Evolutionary conservation across 1,284 basidiomycete species (phyloP).

Genomic region (Sporisorium scitamineum): DNA sequence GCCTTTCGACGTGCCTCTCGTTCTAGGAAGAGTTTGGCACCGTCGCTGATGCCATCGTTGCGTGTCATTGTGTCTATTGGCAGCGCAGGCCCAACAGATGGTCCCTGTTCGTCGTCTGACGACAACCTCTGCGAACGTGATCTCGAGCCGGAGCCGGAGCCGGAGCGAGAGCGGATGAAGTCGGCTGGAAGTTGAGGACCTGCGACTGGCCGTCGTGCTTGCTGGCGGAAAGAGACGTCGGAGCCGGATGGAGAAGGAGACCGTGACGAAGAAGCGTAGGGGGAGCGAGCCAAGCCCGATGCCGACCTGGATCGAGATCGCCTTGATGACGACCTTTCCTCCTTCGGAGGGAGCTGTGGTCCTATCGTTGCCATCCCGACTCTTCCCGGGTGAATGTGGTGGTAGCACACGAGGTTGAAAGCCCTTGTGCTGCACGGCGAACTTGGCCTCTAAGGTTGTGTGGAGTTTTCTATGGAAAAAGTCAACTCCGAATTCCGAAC

Average conservation of each 20-base stretch:
- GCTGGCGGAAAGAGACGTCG: neutral
- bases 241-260: conserved; percentile 16
- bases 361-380: conserved; percentile 16
- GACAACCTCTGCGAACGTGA: neutral
- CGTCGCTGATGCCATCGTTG: conserved; percentile 19
- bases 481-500: conserved; percentile 16
- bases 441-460: neutral
- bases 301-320: conserved; percentile 16
- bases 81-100: conserved; percentile 30
- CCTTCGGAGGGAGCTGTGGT: conserved; percentile 2
- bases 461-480: conserved; percentile 9
- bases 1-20: conserved; percentile 39
- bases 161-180: conserved; percentile 24
- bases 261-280: conserved; percentile 8
- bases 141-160: conserved; percentile 16
- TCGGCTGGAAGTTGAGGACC: conserved; percentile 36
- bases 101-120: conserved; percentile 12
- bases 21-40: conserved; percentile 37
- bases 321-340: neutral
- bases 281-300: conserved; percentile 18
- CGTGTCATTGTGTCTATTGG: neutral
- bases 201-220: conserved; percentile 6
- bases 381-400: neutral
- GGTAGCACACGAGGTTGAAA: neutral
- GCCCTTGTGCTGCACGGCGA: neutral